phyloP scores from a whole-genome alignment of 2,329 filamentous ascomycete genomes.

The Dothidotthia symphoricarpi region DNA sequence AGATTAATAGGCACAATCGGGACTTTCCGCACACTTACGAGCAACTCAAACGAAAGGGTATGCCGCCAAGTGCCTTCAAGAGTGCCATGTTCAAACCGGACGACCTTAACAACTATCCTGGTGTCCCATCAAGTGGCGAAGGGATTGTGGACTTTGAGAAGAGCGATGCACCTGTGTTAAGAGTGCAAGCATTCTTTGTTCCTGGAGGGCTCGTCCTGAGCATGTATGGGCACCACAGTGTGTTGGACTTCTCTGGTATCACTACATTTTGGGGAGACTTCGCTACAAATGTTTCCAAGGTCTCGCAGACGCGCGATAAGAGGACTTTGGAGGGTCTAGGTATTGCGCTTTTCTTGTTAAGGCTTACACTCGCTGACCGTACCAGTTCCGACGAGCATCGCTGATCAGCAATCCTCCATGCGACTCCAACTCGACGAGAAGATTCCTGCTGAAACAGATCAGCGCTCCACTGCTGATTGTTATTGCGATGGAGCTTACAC shows the following conservation, averaged over 20 bases:
- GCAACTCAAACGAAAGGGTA: conserved; percentile 30
- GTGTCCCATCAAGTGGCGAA: conserved; percentile 28
- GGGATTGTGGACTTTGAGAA: conserved; percentile 27
- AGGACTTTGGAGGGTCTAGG: conserved; percentile 9
- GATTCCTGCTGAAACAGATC: conserved; percentile 6
- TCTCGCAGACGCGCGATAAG: conserved; percentile 15
- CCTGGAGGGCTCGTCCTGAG: conserved; percentile 38
- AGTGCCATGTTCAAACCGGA: conserved; percentile 32
- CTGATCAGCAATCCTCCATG: conserved; percentile 24
- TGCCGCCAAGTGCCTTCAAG: conserved; percentile 35
- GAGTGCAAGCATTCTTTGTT: conserved; percentile 36
- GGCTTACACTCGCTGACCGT: conserved; percentile 10
- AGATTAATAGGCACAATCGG: conserved; percentile 13
- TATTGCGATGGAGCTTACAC: conserved; percentile 27
- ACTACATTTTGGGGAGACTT: conserved; percentile 28
- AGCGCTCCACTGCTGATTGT: conserved; percentile 22
- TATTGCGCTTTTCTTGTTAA: conserved; percentile 8
- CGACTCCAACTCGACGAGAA: conserved; percentile 24
- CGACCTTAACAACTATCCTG: conserved; percentile 27
- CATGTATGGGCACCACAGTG: conserved; percentile 35
- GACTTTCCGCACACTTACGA: conserved; percentile 29
- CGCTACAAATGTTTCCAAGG: conserved; percentile 23
- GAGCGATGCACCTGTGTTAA: conserved; percentile 30
- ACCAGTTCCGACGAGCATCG: conserved; percentile 17
- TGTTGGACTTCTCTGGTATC: conserved; percentile 34